These are phyloP conservation scores for Colletotrichum filicis DNA, from an alignment of 2,329 filamentous ascomycete species.

Conservation along the genomic window DNA sequence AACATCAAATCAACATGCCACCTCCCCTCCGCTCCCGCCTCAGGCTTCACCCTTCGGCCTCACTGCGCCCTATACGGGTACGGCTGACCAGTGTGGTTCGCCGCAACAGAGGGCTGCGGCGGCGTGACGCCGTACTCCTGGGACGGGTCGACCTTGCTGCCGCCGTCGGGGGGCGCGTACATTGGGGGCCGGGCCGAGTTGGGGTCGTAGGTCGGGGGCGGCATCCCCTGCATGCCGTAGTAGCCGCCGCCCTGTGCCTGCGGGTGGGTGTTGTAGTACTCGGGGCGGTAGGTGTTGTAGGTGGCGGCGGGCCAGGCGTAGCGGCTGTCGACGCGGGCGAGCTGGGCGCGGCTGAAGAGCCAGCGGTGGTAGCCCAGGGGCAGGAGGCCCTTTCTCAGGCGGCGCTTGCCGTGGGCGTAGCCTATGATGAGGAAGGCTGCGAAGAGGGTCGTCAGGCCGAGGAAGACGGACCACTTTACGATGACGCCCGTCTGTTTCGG, in stretches of 20 bases:
- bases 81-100: slow-evolving; percentile 47
- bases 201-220: slow-evolving; percentile 69
- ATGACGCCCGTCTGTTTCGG: slow-evolving; percentile 66
- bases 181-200: slow-evolving; percentile 61
- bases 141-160: slow-evolving; percentile 62
- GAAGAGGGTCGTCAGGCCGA: slow-evolving; percentile 67
- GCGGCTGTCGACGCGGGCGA: slow-evolving; percentile 58
- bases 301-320: slow-evolving; percentile 54
- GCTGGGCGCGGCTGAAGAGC: slow-evolving; percentile 60
- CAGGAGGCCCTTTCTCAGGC: slow-evolving; percentile 72
- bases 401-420: slow-evolving; percentile 75
- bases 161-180: slow-evolving; percentile 63
- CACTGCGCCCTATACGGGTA: slow-evolving; percentile 40
- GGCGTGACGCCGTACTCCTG: slow-evolving; percentile 44
- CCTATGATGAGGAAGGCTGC: slow-evolving; percentile 73
- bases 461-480: slow-evolving; percentile 78
- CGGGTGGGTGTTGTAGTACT: slow-evolving; percentile 43
- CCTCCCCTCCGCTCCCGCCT: slow-evolving; percentile 30
- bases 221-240: slow-evolving; percentile 64
- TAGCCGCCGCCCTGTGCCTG: slow-evolving; percentile 34
- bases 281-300: slow-evolving; percentile 54
- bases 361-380: slow-evolving; percentile 78
- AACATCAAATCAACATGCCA: not conserved
- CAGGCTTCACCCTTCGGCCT: slow-evolving; percentile 21
- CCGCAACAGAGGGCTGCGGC: slow-evolving; percentile 37